phyloP scores from a whole-genome alignment of 176 grass and related monocot genomes.

The Bonia amplexicaulis region DNA sequence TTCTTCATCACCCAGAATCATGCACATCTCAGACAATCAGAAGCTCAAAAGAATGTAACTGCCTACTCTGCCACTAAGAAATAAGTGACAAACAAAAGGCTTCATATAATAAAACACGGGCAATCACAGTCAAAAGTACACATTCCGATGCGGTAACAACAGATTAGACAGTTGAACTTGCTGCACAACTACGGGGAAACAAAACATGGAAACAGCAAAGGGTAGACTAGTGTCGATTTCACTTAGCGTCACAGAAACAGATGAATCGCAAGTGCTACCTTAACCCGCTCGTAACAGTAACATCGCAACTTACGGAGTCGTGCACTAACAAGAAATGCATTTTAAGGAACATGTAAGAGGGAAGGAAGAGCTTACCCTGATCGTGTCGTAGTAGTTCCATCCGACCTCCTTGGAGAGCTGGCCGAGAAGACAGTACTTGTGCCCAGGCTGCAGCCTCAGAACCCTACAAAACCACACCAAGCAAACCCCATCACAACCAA shows the following conservation, averaged over 20 bases:
- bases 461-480: slow-evolving; percentile 41
- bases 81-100: too few species aligned
- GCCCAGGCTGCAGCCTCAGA: slow-evolving; percentile 81
- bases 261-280: neutral
- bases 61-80: neutral
- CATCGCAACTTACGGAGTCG: neutral
- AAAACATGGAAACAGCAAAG: neutral
- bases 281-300: neutral
- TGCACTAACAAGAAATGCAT: neutral
- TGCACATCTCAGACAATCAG: neutral
- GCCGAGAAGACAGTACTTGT: slow-evolving; percentile 88
- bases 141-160: neutral
- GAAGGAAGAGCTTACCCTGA: slow-evolving; percentile 42
- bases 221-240: neutral
- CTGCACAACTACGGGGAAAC: neutral
- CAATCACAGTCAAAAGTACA: neutral
- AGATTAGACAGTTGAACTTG: neutral
- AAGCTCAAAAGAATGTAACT: neutral
- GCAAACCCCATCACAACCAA: neutral
- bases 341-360: neutral
- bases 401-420: slow-evolving; percentile 90
- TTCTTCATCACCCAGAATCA: slow-evolving; percentile 45
- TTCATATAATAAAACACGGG: neutral
- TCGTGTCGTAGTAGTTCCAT: slow-evolving; percentile 80
- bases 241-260: neutral